Percentiles rank a stretch among this genome's conserved stretches.
Conservation (phyloP, 805 yeast species). For the Lipomyces chichibuensis region DNA sequence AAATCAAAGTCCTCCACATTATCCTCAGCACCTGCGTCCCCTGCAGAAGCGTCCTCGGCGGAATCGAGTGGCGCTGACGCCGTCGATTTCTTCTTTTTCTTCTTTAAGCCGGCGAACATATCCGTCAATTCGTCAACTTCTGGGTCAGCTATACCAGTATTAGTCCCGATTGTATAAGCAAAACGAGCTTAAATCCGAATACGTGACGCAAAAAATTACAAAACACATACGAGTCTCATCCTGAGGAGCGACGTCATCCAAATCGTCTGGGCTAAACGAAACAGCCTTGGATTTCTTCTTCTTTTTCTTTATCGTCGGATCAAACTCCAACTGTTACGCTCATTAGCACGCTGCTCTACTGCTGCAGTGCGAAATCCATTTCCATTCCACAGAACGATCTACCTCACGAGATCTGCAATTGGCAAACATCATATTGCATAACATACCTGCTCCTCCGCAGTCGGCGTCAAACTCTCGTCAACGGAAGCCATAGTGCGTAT, state of each 20-base stretch:
- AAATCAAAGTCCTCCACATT: conserved; percentile 42
- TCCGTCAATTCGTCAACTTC: conserved; percentile 55
- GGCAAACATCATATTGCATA: not conserved
- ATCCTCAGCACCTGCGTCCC: conserved; percentile 32
- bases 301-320: conserved; percentile 42
- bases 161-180: not conserved
- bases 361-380: not conserved
- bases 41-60: conserved; percentile 37
- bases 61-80: conserved; percentile 40
- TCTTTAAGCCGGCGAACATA: conserved; percentile 77
- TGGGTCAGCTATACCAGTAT: conserved; percentile 30
- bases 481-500: conserved; percentile 24
- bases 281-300: conserved; percentile 43
- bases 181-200: not conserved
- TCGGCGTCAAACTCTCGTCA: conserved; percentile 28
- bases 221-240: conserved; percentile 21
- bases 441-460: conserved; percentile 30
- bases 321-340: conserved; percentile 33
- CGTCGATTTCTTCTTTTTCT: conserved; percentile 76
- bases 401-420: not conserved
- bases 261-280: conserved; percentile 26
- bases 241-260: conserved; percentile 17
- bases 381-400: not conserved
- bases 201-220: not conserved
- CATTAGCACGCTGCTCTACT: not conserved